Percentiles rank a stretch among this genome's conserved stretches.
phyloP scores from a whole-genome alignment of 164 flowering plant species.

The Stephania yunnanensis region DNA sequence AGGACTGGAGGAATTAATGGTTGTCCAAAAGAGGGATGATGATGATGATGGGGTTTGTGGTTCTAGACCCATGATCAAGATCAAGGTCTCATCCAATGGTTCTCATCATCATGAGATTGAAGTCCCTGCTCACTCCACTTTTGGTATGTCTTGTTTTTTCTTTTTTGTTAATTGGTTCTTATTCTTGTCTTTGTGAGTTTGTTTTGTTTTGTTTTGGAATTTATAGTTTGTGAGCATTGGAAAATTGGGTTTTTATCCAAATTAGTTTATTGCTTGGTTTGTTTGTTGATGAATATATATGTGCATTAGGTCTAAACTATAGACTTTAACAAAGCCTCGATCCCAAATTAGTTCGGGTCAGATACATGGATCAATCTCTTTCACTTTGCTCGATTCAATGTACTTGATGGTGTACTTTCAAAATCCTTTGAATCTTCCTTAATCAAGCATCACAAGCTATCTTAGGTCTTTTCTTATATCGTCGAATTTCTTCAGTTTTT shows the following conservation, averaged over 20 bases:
- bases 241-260: too few species aligned
- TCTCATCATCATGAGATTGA: slow-evolving; percentile 34
- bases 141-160: slow-evolving; percentile 32
- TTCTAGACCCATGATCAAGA: slow-evolving; percentile 37
- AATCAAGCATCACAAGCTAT: neutral
- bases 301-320: too few species aligned
- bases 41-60: slow-evolving; percentile 10
- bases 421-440: neutral
- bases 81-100: slow-evolving; percentile 47
- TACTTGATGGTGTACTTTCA: too few species aligned
- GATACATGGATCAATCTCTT: neutral
- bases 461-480: neutral
- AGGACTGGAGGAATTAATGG: slow-evolving; percentile 57
- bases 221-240: too few species aligned
- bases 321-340: too few species aligned
- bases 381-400: too few species aligned
- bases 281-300: too few species aligned
- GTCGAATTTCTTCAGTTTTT: neutral
- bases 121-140: slow-evolving; percentile 52
- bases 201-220: too few species aligned
- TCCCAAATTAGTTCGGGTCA: too few species aligned
- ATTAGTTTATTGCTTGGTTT: too few species aligned
- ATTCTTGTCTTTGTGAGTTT: neutral
- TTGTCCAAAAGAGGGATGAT: slow-evolving; percentile 41
- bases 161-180: neutral